phyloP scores from a whole-genome alignment of 2,329 filamentous ascomycete species.

The Curvularia sp. region DNA sequence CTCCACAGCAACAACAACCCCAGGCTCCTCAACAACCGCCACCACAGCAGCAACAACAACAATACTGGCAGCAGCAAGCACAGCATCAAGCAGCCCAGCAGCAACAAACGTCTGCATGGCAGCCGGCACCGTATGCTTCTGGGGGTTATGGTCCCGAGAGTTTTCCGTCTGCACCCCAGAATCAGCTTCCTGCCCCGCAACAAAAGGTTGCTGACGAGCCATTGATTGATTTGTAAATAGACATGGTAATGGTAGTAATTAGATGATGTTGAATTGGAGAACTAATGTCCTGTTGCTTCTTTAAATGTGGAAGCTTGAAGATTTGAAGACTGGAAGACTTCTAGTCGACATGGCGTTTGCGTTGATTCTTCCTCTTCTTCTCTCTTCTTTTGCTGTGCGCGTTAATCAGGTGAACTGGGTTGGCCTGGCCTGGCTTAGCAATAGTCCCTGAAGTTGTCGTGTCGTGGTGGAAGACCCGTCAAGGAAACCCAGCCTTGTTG shows the following conservation, averaged over 20 bases:
- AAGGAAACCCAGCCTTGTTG: too few relatives aligned
- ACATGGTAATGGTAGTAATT: background rate
- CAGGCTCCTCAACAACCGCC: slow-evolving; percentile 32
- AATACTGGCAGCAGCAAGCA: slow-evolving; percentile 26
- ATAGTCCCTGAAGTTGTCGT: too few relatives aligned
- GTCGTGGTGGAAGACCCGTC: too few relatives aligned
- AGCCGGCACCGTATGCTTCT: slow-evolving; percentile 50
- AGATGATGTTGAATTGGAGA: background rate
- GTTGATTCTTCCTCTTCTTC: too few relatives aligned
- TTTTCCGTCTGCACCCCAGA: slow-evolving; percentile 72
- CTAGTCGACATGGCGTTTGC: too few relatives aligned
- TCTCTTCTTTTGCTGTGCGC: too few relatives aligned
- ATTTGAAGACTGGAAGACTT: too few relatives aligned
- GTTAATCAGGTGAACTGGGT: too few relatives aligned
- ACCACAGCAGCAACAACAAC: slow-evolving; percentile 20
- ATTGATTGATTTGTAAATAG: slow-evolving; percentile 73
- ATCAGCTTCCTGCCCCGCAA: slow-evolving; percentile 56
- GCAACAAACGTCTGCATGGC: slow-evolving; percentile 41
- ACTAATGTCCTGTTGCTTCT: too few relatives aligned
- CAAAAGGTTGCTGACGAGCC: slow-evolving; percentile 74
- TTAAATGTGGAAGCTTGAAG: too few relatives aligned
- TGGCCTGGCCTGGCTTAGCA: too few relatives aligned
- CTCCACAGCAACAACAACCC: slow-evolving; percentile 36
- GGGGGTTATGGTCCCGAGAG: slow-evolving; percentile 54
- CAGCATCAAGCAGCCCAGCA: slow-evolving; percentile 45